Percentiles rank a stretch among this genome's conserved stretches.
Conservation (phyloP, 495 filamentous ascomycete genomes). For the Trichoderma parareesei region DNA sequence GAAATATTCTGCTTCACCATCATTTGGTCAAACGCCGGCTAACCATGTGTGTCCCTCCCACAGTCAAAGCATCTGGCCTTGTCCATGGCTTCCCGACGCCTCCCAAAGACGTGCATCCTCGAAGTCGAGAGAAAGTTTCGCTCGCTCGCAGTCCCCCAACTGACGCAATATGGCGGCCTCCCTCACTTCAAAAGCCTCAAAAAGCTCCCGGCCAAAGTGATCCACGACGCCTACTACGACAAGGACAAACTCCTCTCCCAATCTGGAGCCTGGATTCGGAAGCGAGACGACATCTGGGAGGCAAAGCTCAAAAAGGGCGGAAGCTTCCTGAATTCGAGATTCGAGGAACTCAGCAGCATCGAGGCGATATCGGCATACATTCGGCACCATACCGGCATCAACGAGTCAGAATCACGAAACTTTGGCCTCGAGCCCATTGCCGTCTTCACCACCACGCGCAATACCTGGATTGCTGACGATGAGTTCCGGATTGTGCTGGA, state of each 20-base stretch:
- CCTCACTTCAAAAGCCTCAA: slow-evolving; percentile 21
- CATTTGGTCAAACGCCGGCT: too few species aligned
- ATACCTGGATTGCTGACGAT: slow-evolving; percentile 25
- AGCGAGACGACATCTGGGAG: slow-evolving; percentile 24
- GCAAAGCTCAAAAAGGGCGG: slow-evolving; percentile 22
- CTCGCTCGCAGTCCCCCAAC: slow-evolving; percentile 17
- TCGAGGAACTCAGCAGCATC: slow-evolving; percentile 21
- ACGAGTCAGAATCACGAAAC: slow-evolving; percentile 8
- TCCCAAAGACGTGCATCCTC: slow-evolving; percentile 16
- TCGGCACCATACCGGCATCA: not conserved
- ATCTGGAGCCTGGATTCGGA: slow-evolving; percentile 25
- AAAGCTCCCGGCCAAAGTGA: slow-evolving; percentile 16
- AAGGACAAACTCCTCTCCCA: slow-evolving; percentile 17
- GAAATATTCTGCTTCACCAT: too few species aligned
- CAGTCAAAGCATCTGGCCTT: too few species aligned
- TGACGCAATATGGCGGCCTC: slow-evolving; percentile 18
- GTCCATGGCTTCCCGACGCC: not conserved
- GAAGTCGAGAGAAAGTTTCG: slow-evolving; percentile 34
- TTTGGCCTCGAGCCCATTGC: slow-evolving; percentile 24
- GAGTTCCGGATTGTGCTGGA: slow-evolving; percentile 29
- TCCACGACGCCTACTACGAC: slow-evolving; percentile 31
- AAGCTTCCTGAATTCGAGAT: slow-evolving; percentile 22
- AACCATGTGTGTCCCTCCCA: too few species aligned
- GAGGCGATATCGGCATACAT: slow-evolving; percentile 11
- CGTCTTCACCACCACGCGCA: slow-evolving; percentile 24